A percentile compares a stretch with the other conserved stretches of the same genome.
Evolutionary conservation across 192 early-diverging fungal species (phyloP).

Genomic region (Backusella westeae): DNA sequence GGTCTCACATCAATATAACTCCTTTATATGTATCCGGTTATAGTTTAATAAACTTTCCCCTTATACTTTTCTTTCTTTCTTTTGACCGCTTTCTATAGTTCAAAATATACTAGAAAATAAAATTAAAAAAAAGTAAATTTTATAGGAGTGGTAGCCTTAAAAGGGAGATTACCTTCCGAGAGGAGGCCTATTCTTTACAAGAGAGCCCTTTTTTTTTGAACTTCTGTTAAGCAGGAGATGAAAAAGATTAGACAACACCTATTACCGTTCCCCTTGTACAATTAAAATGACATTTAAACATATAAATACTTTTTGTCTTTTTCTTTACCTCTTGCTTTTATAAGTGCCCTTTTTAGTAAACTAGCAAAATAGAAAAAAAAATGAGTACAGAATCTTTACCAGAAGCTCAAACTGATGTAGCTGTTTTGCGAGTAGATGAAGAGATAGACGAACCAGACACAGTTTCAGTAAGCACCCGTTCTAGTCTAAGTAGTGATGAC

Average conservation of each 20-base stretch:
- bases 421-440: not conserved
- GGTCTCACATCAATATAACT: not conserved
- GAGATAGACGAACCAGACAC: not conserved
- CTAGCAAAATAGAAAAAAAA: not conserved
- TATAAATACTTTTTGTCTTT: not conserved
- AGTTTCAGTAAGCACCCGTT: not conserved
- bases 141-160: not conserved
- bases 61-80: not conserved
- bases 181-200: not conserved
- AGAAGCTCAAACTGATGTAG: not conserved
- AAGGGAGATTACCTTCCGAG: not conserved
- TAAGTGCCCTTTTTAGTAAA: not conserved
- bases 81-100: no score
- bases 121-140: not conserved
- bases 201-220: not conserved
- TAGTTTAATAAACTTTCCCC: not conserved
- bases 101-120: not conserved
- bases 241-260: not conserved
- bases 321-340: not conserved
- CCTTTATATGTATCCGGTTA: not conserved
- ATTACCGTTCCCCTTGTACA: not conserved
- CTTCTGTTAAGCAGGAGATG: not conserved
- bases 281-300: not conserved
- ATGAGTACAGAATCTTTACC: not conserved
- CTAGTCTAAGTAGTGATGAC: conserved; percentile 10